These are phyloP conservation scores for Eucalyptus sideroxylon DNA, from an alignment of 345 rosid genomes.

Conservation along the genomic window DNA sequence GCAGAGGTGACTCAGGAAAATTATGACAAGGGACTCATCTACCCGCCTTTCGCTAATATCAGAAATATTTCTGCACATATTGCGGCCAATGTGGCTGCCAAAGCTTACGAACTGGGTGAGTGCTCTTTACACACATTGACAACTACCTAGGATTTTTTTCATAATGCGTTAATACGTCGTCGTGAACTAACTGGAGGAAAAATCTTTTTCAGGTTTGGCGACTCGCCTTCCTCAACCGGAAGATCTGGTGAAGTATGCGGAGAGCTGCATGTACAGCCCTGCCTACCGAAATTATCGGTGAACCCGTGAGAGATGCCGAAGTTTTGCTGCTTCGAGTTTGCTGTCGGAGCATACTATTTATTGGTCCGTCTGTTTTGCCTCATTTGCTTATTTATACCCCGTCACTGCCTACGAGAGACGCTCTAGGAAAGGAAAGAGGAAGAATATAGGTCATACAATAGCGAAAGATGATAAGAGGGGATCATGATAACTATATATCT, in stretches of 20 bases:
- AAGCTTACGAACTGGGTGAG: constrained; percentile 92
- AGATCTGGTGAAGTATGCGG: constrained; percentile 65
- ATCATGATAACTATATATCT: neutral
- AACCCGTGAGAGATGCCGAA: neutral
- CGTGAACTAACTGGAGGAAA: neutral
- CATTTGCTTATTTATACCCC: neutral
- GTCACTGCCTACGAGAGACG: neutral
- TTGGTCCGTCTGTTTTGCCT: neutral
- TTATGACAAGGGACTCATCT: constrained; percentile 72
- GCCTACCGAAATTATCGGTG: constrained; percentile 55
- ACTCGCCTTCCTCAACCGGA: constrained; percentile 73
- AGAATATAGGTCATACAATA: neutral
- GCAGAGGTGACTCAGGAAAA: constrained; percentile 63
- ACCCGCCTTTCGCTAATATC: constrained; percentile 77
- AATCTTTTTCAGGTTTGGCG: constrained; percentile 48
- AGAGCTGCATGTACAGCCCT: constrained; percentile 94
- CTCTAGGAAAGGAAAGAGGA: neutral
- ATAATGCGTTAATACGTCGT: neutral
- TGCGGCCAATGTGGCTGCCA: constrained; percentile 84
- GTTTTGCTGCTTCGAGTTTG: neutral
- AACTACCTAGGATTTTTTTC: neutral
- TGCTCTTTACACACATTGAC: neutral
- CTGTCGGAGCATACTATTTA: neutral
- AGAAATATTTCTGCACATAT: constrained; percentile 91
- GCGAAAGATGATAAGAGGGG: neutral